phyloP scores from a whole-genome alignment of 768 basidiomycete species.

The Piloderma croceum region DNA sequence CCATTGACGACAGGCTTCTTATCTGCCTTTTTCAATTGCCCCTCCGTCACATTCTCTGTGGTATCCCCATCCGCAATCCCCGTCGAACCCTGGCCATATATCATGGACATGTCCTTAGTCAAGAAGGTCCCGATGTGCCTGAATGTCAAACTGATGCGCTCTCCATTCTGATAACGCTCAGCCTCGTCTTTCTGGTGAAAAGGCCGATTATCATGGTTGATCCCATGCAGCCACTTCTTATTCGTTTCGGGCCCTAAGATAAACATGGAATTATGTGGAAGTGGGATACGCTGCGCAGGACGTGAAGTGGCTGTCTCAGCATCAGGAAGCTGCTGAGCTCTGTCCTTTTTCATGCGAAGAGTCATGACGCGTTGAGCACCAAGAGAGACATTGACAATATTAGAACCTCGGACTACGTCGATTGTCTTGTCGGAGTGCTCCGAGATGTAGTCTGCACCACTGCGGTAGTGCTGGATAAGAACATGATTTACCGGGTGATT shows the following conservation, averaged over 20 bases:
- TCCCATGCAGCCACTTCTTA: conserved; percentile 67
- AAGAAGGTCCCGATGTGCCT: conserved; percentile 75
- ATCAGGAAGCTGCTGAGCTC: neutral
- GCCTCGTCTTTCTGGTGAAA: conserved; percentile 42
- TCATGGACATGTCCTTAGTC: conserved; percentile 40
- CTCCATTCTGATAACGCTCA: conserved; percentile 54
- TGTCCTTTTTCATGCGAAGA: conserved; percentile 59
- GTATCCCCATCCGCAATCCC: too few relatives aligned
- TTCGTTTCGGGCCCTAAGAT: conserved; percentile 74
- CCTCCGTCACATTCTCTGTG: too few relatives aligned
- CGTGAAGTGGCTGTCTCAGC: conserved; percentile 22
- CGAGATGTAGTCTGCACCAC: conserved; percentile 76
- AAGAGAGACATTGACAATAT: conserved; percentile 75
- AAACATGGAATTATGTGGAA: conserved; percentile 81
- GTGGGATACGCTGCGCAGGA: conserved; percentile 55
- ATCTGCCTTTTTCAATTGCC: too few relatives aligned
- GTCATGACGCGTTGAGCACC: conserved; percentile 77
- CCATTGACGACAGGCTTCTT: conserved; percentile 54
- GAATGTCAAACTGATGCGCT: conserved; percentile 77
- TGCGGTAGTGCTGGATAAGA: conserved; percentile 76
- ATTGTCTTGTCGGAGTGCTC: conserved; percentile 87
- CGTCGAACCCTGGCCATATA: conserved; percentile 71
- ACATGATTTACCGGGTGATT: conserved; percentile 76
- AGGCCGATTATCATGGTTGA: conserved; percentile 71
- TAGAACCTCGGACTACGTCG: conserved; percentile 68